Evolutionary conservation across 202 grass and related monocot genomes (phyloP), one percentile per base, ranked within the genome.

Genomic region (Hordeum pubiflorum): DNA sequence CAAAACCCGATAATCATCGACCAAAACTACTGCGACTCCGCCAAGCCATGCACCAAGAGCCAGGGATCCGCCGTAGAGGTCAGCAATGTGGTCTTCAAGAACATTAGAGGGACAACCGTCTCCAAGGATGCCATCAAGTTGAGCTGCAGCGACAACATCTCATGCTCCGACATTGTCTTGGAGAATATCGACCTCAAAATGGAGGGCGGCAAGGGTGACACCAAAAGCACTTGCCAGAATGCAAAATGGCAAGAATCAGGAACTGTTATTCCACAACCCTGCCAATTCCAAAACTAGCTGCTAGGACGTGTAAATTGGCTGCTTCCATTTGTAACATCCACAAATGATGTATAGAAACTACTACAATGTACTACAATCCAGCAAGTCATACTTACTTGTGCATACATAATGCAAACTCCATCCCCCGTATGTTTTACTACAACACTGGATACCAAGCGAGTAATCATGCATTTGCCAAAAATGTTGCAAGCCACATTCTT

Each of bases 1-100:
- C 3, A 83, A 27, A 93, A 91, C 63, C 96, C 96, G 1, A 93
- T 99, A 63, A 90, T 99, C 29, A 94, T 91, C 15, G 77, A 91
- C 18, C 89, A 97, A 20, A 89, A 82, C 82, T 99, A 95, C 23
- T 99, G 96, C 3, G 91, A 92, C 36, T 78, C 79, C 1, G 22
- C 21, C 14, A 88, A 6, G 4, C 87, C 89, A 61, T 93, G 91
- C 0, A 9, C 7, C 76, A 27, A 73, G 34, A 40, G 18, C 33
- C 79, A 88, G 58, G 31, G 9, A 5, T 90, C 89, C 0, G 91
- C 89, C 0, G 94, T 97, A 11, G 77, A 88, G 74, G 75, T 94
- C 0, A 90, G 89, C 55, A 61, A 77, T 12, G 76, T 94, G 36
- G 8, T 85, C 0, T 97, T 86, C 70, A 86, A 81, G 26, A 92